Evolutionary conservation across 768 basidiomycete genomes (phyloP).

Genomic region (Phaffia australis): DNA sequence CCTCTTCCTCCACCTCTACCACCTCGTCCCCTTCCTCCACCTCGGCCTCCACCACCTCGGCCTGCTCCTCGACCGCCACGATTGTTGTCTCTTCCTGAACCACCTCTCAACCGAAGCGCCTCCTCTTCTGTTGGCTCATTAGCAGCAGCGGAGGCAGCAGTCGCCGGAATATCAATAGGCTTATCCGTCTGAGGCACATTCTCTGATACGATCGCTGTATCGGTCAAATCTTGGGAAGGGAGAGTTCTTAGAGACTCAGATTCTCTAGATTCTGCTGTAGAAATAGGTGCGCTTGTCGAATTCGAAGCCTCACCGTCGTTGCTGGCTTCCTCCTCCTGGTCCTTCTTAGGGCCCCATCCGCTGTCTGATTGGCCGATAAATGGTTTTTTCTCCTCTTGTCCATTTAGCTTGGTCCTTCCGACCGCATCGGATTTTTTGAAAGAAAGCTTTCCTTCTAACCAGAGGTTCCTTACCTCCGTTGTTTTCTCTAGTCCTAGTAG

Average conservation of each 20-base stretch:
- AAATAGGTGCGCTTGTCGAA: too few species aligned
- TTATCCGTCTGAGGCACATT: neutral
- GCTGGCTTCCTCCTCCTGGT: slow-evolving; percentile 16
- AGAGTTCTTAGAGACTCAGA: slow-evolving; percentile 19
- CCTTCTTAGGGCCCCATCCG: slow-evolving; percentile 1
- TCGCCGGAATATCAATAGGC: neutral
- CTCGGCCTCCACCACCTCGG: slow-evolving; percentile 32
- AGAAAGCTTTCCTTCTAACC: slow-evolving; percentile 68
- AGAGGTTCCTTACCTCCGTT: slow-evolving; percentile 57
- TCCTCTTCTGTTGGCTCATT: neutral
- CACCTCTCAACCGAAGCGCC: slow-evolving; percentile 8
- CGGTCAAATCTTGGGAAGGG: neutral
- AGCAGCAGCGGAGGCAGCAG: neutral
- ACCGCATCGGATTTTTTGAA: slow-evolving; percentile 41
- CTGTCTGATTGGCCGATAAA: neutral
- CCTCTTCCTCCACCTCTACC: slow-evolving; percentile 27
- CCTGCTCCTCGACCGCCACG: slow-evolving; percentile 34
- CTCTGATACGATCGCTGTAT: neutral
- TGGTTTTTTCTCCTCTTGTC: slow-evolving; percentile 28
- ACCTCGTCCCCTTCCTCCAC: slow-evolving; percentile 8
- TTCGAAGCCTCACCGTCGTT: neutral
- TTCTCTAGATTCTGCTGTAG: neutral
- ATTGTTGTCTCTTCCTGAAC: slow-evolving; percentile 11
- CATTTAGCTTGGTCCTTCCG: slow-evolving; percentile 28
- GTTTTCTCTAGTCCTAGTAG: slow-evolving; percentile 42